Conservation (phyloP, 1,284 basidiomycete genomes). For the Naganishia cerealis region DNA sequence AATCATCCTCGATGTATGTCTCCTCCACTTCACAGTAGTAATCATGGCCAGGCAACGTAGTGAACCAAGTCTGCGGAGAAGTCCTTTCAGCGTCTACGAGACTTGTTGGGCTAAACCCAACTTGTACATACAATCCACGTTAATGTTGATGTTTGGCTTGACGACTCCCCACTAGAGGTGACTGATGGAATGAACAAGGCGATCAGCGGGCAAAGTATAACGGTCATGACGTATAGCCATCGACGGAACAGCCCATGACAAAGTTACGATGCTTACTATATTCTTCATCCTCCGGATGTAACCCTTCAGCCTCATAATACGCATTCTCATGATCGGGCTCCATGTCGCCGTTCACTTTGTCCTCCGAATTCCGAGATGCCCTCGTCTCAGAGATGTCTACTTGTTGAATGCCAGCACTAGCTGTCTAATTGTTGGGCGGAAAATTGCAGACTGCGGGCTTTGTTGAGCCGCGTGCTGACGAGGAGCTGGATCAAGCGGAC, state of each 20-base stretch:
- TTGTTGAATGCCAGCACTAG: not conserved
- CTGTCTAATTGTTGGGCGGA: not conserved
- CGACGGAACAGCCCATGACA: not conserved
- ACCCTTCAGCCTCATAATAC: constrained; percentile 14
- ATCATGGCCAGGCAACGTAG: constrained; percentile 95
- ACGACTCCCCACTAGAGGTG: constrained; percentile 51
- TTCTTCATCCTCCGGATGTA: constrained; percentile 22
- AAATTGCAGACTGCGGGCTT: not conserved
- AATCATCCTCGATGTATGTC: constrained; percentile 99
- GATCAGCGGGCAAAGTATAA: not conserved
- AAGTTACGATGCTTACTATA: constrained; percentile 25
- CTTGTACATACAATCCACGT: constrained; percentile 54
- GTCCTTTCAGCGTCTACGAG: not conserved
- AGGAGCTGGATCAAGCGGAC: not conserved
- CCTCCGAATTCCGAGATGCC: not conserved
- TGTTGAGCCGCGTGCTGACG: not conserved
- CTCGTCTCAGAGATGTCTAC: not conserved
- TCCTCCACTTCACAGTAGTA: constrained; percentile 98
- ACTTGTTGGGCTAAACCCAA: not conserved
- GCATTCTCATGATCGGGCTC: constrained; percentile 18
- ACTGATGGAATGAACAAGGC: constrained; percentile 38
- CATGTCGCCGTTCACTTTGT: constrained; percentile 4
- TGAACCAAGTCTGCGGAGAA: constrained; percentile 77
- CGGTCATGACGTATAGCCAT: too few species aligned
- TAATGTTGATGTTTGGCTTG: constrained; percentile 53